phyloP scores from a whole-genome alignment of 768 basidiomycete genomes.

The Punctularia strigosozonata region DNA sequence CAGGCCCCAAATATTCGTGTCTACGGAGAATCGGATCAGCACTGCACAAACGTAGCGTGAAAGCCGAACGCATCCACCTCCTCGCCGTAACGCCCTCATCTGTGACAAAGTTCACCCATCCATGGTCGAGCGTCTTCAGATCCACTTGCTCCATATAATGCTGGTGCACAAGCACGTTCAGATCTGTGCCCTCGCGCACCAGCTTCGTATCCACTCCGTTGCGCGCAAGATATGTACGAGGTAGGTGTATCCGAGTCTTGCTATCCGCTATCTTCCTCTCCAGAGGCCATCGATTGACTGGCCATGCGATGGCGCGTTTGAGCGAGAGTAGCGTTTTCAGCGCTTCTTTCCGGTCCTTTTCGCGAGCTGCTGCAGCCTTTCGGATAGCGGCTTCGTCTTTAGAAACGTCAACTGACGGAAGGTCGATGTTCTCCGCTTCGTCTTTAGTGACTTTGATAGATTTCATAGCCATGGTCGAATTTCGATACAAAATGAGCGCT shows the following conservation, averaged over 20 bases:
- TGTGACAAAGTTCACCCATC: constrained; percentile 5
- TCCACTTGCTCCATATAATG: constrained; percentile 14
- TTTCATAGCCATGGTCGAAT: no score
- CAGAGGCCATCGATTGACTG: constrained; percentile 27
- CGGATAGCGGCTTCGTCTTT: no score
- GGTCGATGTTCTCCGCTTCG: no score
- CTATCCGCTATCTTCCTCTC: constrained; percentile 20
- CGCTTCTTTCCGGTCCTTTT: constrained; percentile 15
- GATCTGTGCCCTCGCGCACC: constrained; percentile 20
- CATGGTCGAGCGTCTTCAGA: constrained; percentile 12
- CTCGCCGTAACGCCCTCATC: constrained; percentile 6
- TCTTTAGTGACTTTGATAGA: no score
- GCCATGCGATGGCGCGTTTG: constrained; percentile 26
- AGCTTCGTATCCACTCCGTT: constrained; percentile 23
- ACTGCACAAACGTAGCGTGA: not conserved
- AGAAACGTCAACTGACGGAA: no score
- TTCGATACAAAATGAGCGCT: no score
- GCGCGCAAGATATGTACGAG: constrained; percentile 24
- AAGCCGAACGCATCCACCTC: not conserved
- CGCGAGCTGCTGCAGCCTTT: no score
- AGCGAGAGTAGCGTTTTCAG: constrained; percentile 17
- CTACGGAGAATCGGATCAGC: constrained; percentile 10
- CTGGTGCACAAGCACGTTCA: constrained; percentile 26
- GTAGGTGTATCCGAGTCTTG: constrained; percentile 24
- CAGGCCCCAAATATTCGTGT: constrained; percentile 32